Evolutionary conservation across 768 basidiomycete species (phyloP), one percentile per base, ranked within the genome.

Genomic region (Panellus pusillus): DNA sequence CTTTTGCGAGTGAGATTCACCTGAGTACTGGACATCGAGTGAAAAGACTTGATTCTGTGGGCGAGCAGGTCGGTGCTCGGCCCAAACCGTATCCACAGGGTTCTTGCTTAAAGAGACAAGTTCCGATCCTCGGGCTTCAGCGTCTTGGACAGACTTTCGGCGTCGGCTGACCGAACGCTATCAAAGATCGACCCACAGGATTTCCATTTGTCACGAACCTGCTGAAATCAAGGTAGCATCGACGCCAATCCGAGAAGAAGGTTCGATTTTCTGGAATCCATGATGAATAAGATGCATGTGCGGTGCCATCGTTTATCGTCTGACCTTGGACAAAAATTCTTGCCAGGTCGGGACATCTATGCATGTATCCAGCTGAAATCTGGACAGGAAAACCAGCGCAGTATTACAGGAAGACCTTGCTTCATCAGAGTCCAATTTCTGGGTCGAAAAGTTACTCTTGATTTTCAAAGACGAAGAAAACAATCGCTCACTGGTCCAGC

Each of bases 381-480:
- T n/a, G 19, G 18, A 35, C 37, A 61, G 51, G 52, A 27, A 52
- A 32, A 9, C 32, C 9, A 37, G 11, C 32, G 36, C 15, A 61
- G 50, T 55, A 47, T 50, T 52, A 83, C 93, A 65, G 88, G 87
- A 15, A 92, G 68, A 6, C 96, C 97, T 61, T 91, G 86, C 66
- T 92, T 94, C 91, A 96, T 94, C 66, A 98, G 70, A 1, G 78
- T 87, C 96, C 96, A 99, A 57, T 94, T 93, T 44, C 87, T 90
- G 61, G 12, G 38, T 9, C n/a, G 29, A 18, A n/a, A n/a, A 4
- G 24, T 4, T 8, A 31, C 8, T 27, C n/a, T 44, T 6, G 15
- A 28, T 5, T 18, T 9, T 12, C 42, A 19, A 12, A 28, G 4
- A 40, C 39, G 2, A 20, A 17, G 15, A 18, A 24, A 31, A 13